A percentile compares a stretch with the other conserved stretches of the same genome.
These are phyloP conservation scores for Lathyrus oleraceus DNA, from an alignment of 306 rosid species.

Conservation along the genomic window DNA sequence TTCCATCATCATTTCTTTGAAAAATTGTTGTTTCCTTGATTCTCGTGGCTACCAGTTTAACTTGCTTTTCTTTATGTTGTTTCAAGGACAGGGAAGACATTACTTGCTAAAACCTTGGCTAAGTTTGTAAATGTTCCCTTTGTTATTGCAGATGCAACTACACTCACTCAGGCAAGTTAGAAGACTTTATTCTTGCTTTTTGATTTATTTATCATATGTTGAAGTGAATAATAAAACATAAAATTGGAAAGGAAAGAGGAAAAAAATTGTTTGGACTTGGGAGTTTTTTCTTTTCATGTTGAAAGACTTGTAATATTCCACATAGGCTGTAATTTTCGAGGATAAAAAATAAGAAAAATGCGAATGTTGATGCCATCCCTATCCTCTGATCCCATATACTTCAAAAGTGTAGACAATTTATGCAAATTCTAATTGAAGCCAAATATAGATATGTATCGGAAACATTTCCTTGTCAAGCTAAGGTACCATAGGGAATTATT, in stretches of 20 bases:
- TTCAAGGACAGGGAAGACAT: slow-evolving; percentile 99
- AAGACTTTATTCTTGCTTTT: slow-evolving; percentile 29
- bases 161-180: slow-evolving; percentile 91
- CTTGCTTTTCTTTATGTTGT: slow-evolving; percentile 60
- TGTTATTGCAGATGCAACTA: slow-evolving; percentile 96
- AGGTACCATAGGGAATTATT: not conserved
- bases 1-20: slow-evolving; percentile 15
- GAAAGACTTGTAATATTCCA: slow-evolving; percentile 7
- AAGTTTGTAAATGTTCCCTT: slow-evolving; percentile 96
- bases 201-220: slow-evolving; percentile 5
- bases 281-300: slow-evolving; percentile 19
- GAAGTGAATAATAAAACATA: not conserved
- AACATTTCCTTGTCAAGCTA: slow-evolving; percentile 25
- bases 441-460: slow-evolving; percentile 7
- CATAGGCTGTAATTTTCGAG: slow-evolving; percentile 7
- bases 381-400: slow-evolving; percentile 22
- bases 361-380: not conserved
- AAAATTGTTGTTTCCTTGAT: slow-evolving; percentile 3
- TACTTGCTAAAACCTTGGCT: slow-evolving; percentile 99
- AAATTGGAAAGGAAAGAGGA: not conserved
- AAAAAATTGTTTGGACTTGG: not conserved
- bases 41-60: slow-evolving; percentile 49
- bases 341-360: not conserved
- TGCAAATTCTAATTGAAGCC: not conserved
- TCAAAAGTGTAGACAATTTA: slow-evolving; percentile 1